A percentile compares a stretch with the other conserved stretches of the same genome.
These are phyloP conservation scores for Phytophthora multivora DNA, from an alignment of 352 stramenopile species.

Conservation along the genomic window DNA sequence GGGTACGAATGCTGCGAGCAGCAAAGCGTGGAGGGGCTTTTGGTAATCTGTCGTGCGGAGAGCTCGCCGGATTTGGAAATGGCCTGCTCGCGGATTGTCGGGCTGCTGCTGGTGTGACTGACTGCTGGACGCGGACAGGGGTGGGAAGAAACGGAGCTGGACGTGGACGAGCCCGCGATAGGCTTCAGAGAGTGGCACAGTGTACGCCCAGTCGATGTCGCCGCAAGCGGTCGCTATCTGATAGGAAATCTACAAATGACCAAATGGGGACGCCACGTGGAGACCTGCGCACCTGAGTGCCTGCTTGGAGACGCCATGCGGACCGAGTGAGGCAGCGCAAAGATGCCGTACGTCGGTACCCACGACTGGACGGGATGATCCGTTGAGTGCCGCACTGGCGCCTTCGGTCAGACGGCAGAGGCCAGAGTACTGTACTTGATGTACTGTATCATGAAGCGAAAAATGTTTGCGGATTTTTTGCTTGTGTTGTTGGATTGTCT, in stretches of 20 bases:
- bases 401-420: constrained; percentile 20
- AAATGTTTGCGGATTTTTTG: constrained; percentile 11
- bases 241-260: constrained; percentile 32
- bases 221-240: constrained; percentile 18
- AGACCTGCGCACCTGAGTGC: constrained; percentile 7
- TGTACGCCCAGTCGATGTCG: constrained; percentile 12
- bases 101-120: constrained; percentile 7
- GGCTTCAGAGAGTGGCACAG: constrained; percentile 29
- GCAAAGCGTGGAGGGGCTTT: constrained; percentile 38
- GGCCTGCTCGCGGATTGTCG: neutral
- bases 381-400: constrained; percentile 38
- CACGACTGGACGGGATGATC: constrained; percentile 35
- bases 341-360: constrained; percentile 18
- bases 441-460: neutral
- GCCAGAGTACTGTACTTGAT: neutral
- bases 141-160: constrained; percentile 28
- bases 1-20: constrained; percentile 43
- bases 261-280: constrained; percentile 13
- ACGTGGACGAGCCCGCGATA: constrained; percentile 20
- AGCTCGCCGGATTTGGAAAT: constrained; percentile 54
- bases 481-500: constrained; percentile 21
- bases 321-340: constrained; percentile 11
- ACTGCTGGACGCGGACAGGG: constrained; percentile 15
- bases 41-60: constrained; percentile 46
- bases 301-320: constrained; percentile 23